Evolutionary conservation across 352 stramenopile species (phyloP), one percentile per base, ranked within the genome.

Genomic region (Phytophthora meadii): DNA sequence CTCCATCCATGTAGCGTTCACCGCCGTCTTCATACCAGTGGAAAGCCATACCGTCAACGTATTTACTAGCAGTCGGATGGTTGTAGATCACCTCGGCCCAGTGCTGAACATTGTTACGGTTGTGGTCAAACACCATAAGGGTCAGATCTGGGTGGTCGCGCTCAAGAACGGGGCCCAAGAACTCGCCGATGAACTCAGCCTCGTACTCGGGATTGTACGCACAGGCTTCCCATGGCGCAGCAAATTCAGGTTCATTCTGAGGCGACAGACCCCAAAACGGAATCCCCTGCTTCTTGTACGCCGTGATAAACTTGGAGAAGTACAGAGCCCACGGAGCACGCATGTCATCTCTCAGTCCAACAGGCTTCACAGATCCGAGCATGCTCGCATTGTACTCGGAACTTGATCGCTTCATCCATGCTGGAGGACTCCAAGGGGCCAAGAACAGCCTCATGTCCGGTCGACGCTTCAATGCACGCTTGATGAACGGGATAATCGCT

Each of bases 101-200:
- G 15, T 93, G 64, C 7, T 66, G 55, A 22, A 97, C 73, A 22
- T 69, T 87, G 27, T 70, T 84, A 39, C 92, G 94, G 65, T 98
- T 97, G 75, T 98, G 88, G 54, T 98, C 93, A 63, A 95, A 97
- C 1, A 90, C 78, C 74, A 98, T 96, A 37, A 98, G 92, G 54
- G 93, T 91, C 15, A 97, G 91, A 88, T 85, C 82, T 11, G 70
- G 50, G 22, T 71, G 63, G 12, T 97, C 87, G n/a, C 70, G 69
- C 8, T 78, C 60, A 28, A 98, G 77, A 9, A 92, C 60, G 1
- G 92, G 93, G 0, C 93, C 91, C 1, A 98, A 70, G 64, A 81
- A 90, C 12, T 93, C 64, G 25, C 69, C 77, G n/a, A 97, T 75
- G 52, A 97, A 98, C 4, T 84, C 78, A 27, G 74, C 73, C 69